Evolutionary conservation across 2,329 filamentous ascomycete species (phyloP), one percentile per base, ranked within the genome.

Genomic region (Trichoderma simmonsii): DNA sequence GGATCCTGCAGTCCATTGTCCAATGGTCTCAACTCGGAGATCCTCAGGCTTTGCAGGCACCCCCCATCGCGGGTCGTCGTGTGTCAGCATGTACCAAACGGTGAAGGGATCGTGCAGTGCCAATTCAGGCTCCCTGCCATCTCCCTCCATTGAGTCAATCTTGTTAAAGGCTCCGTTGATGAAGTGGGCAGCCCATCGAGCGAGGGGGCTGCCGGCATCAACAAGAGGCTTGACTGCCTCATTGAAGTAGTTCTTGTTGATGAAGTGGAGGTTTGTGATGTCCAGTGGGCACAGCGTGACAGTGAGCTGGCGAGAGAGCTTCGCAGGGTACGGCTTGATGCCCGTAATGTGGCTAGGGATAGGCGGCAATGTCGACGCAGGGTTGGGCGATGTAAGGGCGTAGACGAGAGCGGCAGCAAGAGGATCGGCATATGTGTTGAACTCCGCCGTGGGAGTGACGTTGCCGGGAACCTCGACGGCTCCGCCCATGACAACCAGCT

Each of bases 401-500:
- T 91, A 95, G 21, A 96, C 88, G 15, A 92, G 87, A 12, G 93
- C 93, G 0, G 92, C 89, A 32, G 93, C 92, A 54, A 93, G 87
- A 24, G 92, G 86, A 80, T 99, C 97, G 72, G 96, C 95, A 78
- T 94, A 97, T 71, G 92, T 92, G 85, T 99, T 99, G 88, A 99
- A 99, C 81, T 99, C 96, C 74, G 93, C 94, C 14, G 92, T 89
- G 2, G 96, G 95, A 60, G 90, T 91, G 78, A 93, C 90, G 81
- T 99, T 99, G 76, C 96, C 96, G 65, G 90, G 87, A 59, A 90
- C 84, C 72, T 92, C 86, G 69, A 99, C 88, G 28, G 93, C 91
- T 73, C 96, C 96, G 72, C 95, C 96, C 96, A 99, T 99, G 61
- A 98, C 93, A 4, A 97, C 91, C 3, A 99, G 88, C 81, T 98